Percentiles rank a stretch among this genome's conserved stretches.
These are phyloP conservation scores for Saitozyma podzolica DNA, from an alignment of 768 basidiomycete species.

Conservation along the genomic window DNA sequence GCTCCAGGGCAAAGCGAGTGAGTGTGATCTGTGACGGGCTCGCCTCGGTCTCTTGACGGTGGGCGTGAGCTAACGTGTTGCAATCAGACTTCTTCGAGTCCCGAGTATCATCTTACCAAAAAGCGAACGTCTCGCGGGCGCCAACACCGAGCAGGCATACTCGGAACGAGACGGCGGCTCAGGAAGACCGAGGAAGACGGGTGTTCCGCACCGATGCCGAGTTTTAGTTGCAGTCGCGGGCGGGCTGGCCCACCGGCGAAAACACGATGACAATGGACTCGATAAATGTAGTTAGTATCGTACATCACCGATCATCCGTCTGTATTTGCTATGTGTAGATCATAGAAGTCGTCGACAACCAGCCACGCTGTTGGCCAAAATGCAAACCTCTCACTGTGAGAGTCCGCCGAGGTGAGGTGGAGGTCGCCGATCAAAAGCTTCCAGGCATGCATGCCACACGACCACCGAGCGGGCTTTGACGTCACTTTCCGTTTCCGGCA, in stretches of 20 bases:
- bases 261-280: no score
- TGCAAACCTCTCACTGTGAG: constrained; percentile 2
- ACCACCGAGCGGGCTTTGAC: constrained; percentile 5
- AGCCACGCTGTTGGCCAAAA: no score
- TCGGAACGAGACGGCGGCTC: constrained; percentile 4
- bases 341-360: neutral
- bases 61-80: neutral
- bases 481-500: constrained; percentile 16
- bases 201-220: constrained; percentile 54
- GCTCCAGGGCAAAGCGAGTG: constrained; percentile 80
- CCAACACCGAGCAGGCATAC: constrained; percentile 25
- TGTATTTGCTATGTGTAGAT: neutral
- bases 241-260: no score
- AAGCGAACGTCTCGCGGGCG: constrained; percentile 52
- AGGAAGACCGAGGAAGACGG: constrained; percentile 23
- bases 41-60: neutral
- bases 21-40: constrained; percentile 1
- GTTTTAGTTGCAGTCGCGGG: constrained; percentile 38
- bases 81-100: constrained; percentile 85
- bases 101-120: constrained; percentile 70
- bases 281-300: no score
- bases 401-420: neutral
- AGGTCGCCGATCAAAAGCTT: neutral
- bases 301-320: no score
- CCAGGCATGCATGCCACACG: no score